Conservation (phyloP, 768 basidiomycete genomes). For the Mycena belliarum region DNA sequence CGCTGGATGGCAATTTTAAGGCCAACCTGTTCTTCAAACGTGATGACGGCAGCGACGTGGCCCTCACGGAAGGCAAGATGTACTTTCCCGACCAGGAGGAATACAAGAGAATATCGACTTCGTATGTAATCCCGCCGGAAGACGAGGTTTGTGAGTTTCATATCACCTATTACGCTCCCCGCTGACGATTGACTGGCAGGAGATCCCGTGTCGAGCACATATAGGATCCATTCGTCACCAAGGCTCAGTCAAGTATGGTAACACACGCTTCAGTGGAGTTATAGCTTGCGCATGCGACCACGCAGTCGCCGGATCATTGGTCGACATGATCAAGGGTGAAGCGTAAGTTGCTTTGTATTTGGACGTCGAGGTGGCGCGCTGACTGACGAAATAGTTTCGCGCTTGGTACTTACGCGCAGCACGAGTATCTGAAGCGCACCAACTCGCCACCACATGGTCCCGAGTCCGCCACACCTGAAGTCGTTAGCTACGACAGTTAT, state of each 20-base stretch:
- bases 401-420: background rate
- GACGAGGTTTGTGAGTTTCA: too few relatives aligned
- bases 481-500: slow-evolving; percentile 7
- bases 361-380: background rate
- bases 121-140: background rate
- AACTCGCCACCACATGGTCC: slow-evolving; percentile 1
- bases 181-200: background rate
- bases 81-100: slow-evolving; percentile 1
- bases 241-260: slow-evolving; percentile 1
- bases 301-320: slow-evolving; percentile 1
- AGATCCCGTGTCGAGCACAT: background rate
- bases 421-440: background rate
- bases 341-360: too few relatives aligned
- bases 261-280: slow-evolving; percentile 3
- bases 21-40: slow-evolving; percentile 10
- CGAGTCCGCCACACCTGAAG: background rate
- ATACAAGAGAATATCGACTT: background rate
- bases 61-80: slow-evolving; percentile 12
- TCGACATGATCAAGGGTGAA: slow-evolving; percentile 12
- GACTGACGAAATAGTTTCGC: background rate
- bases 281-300: slow-evolving; percentile 6
- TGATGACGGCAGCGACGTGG: slow-evolving; percentile 6
- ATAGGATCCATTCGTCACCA: slow-evolving; percentile 9
- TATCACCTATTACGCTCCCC: too few relatives aligned
- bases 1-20: slow-evolving; percentile 10